Evolutionary conservation across 345 rosid species (phyloP), one percentile per base, ranked within the genome.

Genomic region (Euphorbia peplus): DNA sequence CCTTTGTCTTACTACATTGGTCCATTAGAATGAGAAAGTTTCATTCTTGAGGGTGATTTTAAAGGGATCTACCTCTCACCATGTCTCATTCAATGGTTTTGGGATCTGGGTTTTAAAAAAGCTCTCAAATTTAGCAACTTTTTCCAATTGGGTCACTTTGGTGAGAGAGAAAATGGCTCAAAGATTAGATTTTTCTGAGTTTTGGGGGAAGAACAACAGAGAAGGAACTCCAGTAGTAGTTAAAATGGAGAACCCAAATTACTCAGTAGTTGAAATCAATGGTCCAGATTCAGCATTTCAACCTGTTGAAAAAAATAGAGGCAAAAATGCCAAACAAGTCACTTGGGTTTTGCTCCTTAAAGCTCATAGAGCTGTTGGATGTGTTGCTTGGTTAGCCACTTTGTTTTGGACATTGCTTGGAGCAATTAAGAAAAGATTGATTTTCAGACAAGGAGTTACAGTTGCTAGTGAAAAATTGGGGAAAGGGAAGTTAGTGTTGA

Each of bases 311-410:
- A 92, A 78, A 83, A 85, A 82, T 74, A 80, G 98, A 79, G 96
- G 85, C 75, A 90, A 90, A 64, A 92, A 88, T 72, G 98, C 92
- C 0, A 92, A 85, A 83, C 96, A 92, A 74, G 92, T 90, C 18
- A 90, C 91, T 24, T 92, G 98, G 98, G 95, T 92, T 64, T 73
- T 92, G 73, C 96, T 92, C 64, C 96, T 92, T 65, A 92, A 88
- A 74, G 98, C 96, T 79, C 91, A 92, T 25, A 83, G 82, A 70
- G 98, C 96, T 30, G 91, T 86, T 51, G 96, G 96, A 14, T 90
- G 91, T 68, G 81, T 92, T 53, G 83, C 95, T 75, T 89, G 89
- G 96, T 28, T 91, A 8, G 93, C 86, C 54, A 72, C 88, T 41
- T 69, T 88, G 67, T 79, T 91, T 61, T 91, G 97, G 96, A 76